Percentiles rank a stretch among this genome's conserved stretches.
Conservation (phyloP, 257 asterid genomes). For the Jacaranda mimosifolia region DNA sequence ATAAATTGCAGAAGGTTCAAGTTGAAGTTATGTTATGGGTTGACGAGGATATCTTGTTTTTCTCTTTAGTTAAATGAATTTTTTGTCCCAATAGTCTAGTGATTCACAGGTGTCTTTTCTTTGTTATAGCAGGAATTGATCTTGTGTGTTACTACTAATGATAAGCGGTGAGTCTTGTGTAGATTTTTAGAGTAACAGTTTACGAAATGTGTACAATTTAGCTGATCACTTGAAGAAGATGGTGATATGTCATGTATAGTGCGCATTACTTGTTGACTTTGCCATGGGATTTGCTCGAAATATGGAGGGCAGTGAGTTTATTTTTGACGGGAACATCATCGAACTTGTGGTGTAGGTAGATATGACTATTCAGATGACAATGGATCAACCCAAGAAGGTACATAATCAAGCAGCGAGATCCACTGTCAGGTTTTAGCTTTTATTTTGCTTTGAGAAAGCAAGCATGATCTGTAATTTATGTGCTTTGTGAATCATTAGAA, state of each 20-base stretch:
- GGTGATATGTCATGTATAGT: not conserved
- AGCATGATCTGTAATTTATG: too few species aligned
- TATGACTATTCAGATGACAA: conserved; percentile 30
- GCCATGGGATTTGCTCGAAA: not conserved
- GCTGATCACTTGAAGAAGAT: not conserved
- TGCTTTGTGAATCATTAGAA: too few species aligned
- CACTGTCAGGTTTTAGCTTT: conserved; percentile 37
- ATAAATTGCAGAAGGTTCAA: not conserved
- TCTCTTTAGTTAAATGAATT: not conserved
- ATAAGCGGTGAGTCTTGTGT: not conserved
- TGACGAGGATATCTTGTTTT: not conserved
- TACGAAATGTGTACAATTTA: not conserved
- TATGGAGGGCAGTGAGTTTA: not conserved
- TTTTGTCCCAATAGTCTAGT: not conserved
- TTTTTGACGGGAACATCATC: not conserved
- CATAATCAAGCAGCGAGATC: conserved; percentile 39
- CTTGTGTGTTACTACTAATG: not conserved
- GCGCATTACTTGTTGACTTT: not conserved
- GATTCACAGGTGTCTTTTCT: not conserved
- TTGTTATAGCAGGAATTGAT: not conserved
- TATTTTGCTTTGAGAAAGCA: too few species aligned
- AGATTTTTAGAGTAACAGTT: not conserved
- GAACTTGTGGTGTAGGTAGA: conserved; percentile 34
- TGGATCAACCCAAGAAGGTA: conserved; percentile 46
- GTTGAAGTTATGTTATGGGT: not conserved